These are phyloP conservation scores for Mycena amicta DNA, from an alignment of 768 basidiomycete species.

Conservation along the genomic window DNA sequence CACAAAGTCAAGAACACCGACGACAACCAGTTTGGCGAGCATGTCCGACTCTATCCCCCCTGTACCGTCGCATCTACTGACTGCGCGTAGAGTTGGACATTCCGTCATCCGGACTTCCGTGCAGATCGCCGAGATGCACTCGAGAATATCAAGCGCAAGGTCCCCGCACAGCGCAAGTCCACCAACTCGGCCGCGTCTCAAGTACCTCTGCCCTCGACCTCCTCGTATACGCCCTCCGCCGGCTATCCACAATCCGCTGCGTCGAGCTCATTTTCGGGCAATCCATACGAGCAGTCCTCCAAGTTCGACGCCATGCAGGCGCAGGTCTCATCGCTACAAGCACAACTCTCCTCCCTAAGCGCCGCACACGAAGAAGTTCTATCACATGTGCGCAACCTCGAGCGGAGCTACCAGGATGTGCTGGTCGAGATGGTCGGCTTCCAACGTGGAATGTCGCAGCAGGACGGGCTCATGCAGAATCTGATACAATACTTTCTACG, in stretches of 20 bases:
- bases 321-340: slow-evolving; percentile 34
- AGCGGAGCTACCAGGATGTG: slow-evolving; percentile 67
- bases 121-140: slow-evolving; percentile 55
- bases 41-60: slow-evolving; percentile 47
- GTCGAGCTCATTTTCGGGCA: slow-evolving; percentile 31
- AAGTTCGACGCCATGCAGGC: slow-evolving; percentile 36
- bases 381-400: slow-evolving; percentile 57
- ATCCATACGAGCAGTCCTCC: slow-evolving; percentile 32
- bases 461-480: slow-evolving; percentile 82
- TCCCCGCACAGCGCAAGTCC: slow-evolving; percentile 55
- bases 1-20: slow-evolving; percentile 94
- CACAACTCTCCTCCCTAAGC: slow-evolving; percentile 46
- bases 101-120: slow-evolving; percentile 62
- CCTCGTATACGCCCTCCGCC: slow-evolving; percentile 29
- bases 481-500: slow-evolving; percentile 81
- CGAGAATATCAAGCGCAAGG: slow-evolving; percentile 64
- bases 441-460: slow-evolving; percentile 77
- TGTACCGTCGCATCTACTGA: too few species aligned
- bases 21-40: slow-evolving; percentile 69
- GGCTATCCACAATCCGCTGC: slow-evolving; percentile 29
- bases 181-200: slow-evolving; percentile 36
- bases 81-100: slow-evolving; percentile 53
- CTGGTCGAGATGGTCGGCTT: slow-evolving; percentile 73
- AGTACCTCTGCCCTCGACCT: slow-evolving; percentile 25
- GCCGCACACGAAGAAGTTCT: slow-evolving; percentile 54